Percentiles rank a stretch among this genome's conserved stretches.
These are phyloP conservation scores for Corchorus olitorius DNA, from an alignment of 345 rosid species.

Conservation along the genomic window DNA sequence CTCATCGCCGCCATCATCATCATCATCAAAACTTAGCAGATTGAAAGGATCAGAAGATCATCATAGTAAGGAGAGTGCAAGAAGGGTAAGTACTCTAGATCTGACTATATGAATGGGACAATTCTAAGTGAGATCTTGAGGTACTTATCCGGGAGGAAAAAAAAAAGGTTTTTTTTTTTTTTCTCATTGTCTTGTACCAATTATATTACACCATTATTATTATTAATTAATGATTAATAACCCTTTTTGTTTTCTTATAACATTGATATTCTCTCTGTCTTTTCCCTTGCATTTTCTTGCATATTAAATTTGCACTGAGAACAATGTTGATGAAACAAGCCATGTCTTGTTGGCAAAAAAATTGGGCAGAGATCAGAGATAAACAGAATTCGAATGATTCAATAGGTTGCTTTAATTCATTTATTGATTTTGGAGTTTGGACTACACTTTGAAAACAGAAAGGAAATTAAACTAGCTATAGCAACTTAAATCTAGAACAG, in stretches of 20 bases:
- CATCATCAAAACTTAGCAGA: slow-evolving; percentile 47
- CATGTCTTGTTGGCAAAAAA: slow-evolving; percentile 6
- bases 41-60: slow-evolving; percentile 28
- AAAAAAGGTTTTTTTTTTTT: background rate
- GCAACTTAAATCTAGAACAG: background rate
- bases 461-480: background rate
- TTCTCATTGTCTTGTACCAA: slow-evolving; percentile 9
- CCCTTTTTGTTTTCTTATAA: background rate
- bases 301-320: background rate
- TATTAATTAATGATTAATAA: background rate
- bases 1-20: slow-evolving; percentile 31
- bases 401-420: background rate
- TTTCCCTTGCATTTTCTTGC: background rate
- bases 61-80: slow-evolving; percentile 31
- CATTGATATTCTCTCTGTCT: background rate
- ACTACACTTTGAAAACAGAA: background rate
- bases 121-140: slow-evolving; percentile 96
- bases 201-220: slow-evolving; percentile 4
- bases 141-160: slow-evolving; percentile 57
- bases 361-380: too few species aligned
- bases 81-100: slow-evolving; percentile 87
- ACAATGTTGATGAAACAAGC: background rate
- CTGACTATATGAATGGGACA: slow-evolving; percentile 86
- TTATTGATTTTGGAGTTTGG: background rate
- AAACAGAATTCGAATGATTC: background rate